Percentiles rank a stretch among this genome's conserved stretches.
phyloP scores from a whole-genome alignment of 257 asterid genomes.

The Fraxinus anomala region DNA sequence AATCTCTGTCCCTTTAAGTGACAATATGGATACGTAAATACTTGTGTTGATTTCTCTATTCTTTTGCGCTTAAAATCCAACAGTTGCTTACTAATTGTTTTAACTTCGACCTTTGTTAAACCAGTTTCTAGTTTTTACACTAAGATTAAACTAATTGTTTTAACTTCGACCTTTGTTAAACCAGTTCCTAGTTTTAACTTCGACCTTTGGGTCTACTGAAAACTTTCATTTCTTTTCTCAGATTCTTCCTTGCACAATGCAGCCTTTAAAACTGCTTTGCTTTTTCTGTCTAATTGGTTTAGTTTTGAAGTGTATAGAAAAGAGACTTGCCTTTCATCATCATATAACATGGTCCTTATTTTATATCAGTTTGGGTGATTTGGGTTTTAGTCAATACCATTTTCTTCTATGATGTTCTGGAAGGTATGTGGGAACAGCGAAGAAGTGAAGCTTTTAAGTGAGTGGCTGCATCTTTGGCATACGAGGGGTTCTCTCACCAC shows the following conservation, averaged over 20 bases:
- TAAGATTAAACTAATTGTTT: neutral
- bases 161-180: too few relatives aligned
- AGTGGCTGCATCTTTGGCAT: constrained; percentile 92
- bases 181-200: too few relatives aligned
- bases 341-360: constrained; percentile 6
- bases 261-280: constrained; percentile 4
- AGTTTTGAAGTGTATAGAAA: neutral
- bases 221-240: neutral
- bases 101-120: neutral
- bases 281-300: constrained; percentile 9
- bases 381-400: constrained; percentile 13
- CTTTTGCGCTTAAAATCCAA: too few relatives aligned
- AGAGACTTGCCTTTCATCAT: constrained; percentile 13
- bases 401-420: constrained; percentile 27
- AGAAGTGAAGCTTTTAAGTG: constrained; percentile 65
- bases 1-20: too few relatives aligned
- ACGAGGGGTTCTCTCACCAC: constrained; percentile 50
- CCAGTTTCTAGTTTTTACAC: neutral
- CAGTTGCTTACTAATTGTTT: neutral
- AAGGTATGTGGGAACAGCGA: constrained; percentile 87
- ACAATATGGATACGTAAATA: too few relatives aligned
- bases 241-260: constrained; percentile 4
- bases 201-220: too few relatives aligned
- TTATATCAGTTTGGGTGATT: neutral
- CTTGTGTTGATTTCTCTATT: too few relatives aligned